Conservation (phyloP, 1,139 yeast genomes). For the Geotrichum siamense region DNA sequence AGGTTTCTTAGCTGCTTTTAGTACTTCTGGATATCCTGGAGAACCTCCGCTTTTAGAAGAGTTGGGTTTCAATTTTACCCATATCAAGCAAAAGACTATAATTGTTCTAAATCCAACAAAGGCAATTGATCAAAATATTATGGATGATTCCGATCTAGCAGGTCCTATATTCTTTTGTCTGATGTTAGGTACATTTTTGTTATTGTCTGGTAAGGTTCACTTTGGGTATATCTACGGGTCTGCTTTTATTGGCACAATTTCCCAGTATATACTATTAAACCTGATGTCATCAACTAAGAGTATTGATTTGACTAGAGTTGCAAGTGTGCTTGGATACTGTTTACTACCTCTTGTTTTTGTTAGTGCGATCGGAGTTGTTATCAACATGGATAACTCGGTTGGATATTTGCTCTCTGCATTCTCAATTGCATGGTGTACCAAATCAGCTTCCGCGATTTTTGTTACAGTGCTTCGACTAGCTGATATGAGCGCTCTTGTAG, state of each 20-base stretch:
- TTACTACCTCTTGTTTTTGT: conserved; percentile 80
- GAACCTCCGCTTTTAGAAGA: conserved; percentile 92
- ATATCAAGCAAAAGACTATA: conserved; percentile 75
- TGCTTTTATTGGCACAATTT: conserved; percentile 81
- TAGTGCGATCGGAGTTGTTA: conserved; percentile 65
- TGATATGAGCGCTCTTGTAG: conserved; percentile 83
- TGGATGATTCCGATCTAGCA: conserved; percentile 88
- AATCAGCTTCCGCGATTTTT: conserved; percentile 88
- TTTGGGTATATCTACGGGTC: conserved; percentile 97
- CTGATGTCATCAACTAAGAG: conserved; percentile 58
- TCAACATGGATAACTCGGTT: conserved; percentile 58
- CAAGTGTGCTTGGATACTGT: conserved; percentile 92
- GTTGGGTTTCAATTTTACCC: conserved; percentile 84
- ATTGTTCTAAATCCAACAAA: conserved; percentile 79
- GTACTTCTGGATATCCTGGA: conserved; percentile 87
- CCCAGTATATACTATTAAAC: conserved; percentile 77
- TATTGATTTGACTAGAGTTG: conserved; percentile 67
- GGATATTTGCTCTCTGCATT: conserved; percentile 68
- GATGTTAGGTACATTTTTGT: conserved; percentile 74
- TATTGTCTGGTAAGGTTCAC: conserved; percentile 87
- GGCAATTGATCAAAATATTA: conserved; percentile 59
- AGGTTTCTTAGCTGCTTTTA: conserved; percentile 86
- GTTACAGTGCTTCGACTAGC: conserved; percentile 77
- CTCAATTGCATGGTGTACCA: conserved; percentile 89
- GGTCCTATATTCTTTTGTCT: conserved; percentile 91